Percentiles rank a stretch among this genome's conserved stretches.
Evolutionary conservation across 2,329 filamentous ascomycete species (phyloP).

Genomic region (Metarhizium guizhouense): DNA sequence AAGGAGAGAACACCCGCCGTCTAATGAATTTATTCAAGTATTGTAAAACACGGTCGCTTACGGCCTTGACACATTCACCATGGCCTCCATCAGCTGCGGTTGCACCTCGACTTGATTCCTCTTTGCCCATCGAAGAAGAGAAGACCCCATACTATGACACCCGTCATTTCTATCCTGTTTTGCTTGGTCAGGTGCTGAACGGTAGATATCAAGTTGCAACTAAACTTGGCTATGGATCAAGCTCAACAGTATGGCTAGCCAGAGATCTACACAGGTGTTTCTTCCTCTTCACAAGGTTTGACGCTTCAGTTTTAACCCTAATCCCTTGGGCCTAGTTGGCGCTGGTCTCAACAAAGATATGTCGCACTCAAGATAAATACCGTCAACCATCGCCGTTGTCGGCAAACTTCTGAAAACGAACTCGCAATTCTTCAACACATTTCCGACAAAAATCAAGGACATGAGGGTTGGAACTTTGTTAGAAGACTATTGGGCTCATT

Average conservation of each 20-base stretch:
- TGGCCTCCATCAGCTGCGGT: conserved; percentile 3
- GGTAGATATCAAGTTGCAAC: conserved; percentile 12
- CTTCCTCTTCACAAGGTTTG: neutral
- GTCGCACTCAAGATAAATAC: conserved; percentile 15
- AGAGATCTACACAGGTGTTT: conserved; percentile 11
- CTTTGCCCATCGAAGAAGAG: conserved; percentile 10
- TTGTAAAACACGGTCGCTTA: neutral
- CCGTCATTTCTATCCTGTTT: conserved; percentile 10
- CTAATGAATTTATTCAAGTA: neutral
- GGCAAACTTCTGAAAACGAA: conserved; percentile 8
- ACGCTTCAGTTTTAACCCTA: neutral
- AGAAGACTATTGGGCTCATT: conserved; percentile 12
- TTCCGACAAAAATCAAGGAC: conserved; percentile 3
- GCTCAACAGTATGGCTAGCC: conserved; percentile 16
- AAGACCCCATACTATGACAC: conserved; percentile 9
- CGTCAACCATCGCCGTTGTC: neutral
- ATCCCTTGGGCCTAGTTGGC: conserved; percentile 8
- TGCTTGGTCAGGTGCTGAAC: conserved; percentile 10
- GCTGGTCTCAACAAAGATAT: conserved; percentile 14
- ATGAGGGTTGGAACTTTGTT: conserved; percentile 13
- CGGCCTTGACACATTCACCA: neutral
- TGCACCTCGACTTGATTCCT: conserved; percentile 9
- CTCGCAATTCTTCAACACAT: conserved; percentile 10
- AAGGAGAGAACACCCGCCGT: too few species aligned
- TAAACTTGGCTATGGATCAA: conserved; percentile 13